Conservation (phyloP, 1,284 basidiomycete species). For the Heliocybe sulcata region DNA sequence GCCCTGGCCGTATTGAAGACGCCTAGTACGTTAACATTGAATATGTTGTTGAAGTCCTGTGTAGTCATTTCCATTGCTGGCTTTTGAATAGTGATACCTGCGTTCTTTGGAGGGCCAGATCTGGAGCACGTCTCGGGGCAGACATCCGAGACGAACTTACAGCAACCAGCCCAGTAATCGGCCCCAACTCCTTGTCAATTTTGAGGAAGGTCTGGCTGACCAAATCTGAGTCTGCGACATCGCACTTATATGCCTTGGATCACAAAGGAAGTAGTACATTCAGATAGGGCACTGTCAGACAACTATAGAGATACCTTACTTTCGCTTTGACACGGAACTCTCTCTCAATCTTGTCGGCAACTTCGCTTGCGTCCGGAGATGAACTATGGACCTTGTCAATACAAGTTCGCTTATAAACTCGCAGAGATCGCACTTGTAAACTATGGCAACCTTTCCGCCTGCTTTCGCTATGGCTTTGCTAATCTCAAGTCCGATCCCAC, state of each 20-base stretch:
- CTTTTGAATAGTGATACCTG: constrained; percentile 42
- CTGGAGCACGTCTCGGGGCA: not conserved
- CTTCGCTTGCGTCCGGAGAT: constrained; percentile 29
- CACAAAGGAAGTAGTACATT: no score
- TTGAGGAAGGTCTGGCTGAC: constrained; percentile 26
- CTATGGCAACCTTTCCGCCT: constrained; percentile 34
- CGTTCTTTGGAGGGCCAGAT: constrained; percentile 22
- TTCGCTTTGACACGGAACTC: constrained; percentile 24
- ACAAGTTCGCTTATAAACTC: not conserved
- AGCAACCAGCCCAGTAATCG: constrained; percentile 31
- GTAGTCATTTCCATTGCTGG: constrained; percentile 34
- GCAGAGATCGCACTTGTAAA: constrained; percentile 23
- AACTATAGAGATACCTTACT: constrained; percentile 11
- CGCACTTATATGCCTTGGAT: constrained; percentile 38
- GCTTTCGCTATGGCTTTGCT: constrained; percentile 34
- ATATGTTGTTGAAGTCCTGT: constrained; percentile 35
- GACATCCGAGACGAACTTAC: constrained; percentile 14
- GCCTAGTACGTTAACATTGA: constrained; percentile 29
- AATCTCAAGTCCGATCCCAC: constrained; percentile 40
- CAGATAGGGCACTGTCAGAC: not conserved
- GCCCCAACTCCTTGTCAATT: constrained; percentile 31
- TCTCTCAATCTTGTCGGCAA: constrained; percentile 26
- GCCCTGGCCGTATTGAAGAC: constrained; percentile 40
- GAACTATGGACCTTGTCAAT: constrained; percentile 10
- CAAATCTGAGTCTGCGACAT: constrained; percentile 27